A percentile compares a stretch with the other conserved stretches of the same genome.
Conservation (phyloP, 257 asterid species). For the Avicennia marina region DNA sequence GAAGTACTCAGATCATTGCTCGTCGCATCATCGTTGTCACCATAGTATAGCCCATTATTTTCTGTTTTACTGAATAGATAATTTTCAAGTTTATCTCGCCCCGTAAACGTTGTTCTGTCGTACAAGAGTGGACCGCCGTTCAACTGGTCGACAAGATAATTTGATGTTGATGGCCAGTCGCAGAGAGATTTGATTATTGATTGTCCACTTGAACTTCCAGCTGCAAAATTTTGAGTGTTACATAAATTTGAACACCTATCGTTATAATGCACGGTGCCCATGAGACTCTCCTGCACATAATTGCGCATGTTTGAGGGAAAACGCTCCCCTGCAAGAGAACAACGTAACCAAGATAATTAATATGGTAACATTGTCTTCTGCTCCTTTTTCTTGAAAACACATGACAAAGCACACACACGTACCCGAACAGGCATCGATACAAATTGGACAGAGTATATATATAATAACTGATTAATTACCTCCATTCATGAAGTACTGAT, state of each 20-base stretch:
- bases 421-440: neutral
- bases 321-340: neutral
- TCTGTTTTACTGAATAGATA: neutral
- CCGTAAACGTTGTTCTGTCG: too few relatives aligned
- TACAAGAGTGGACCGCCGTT: too few relatives aligned
- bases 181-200: neutral
- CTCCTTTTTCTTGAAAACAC: neutral
- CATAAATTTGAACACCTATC: neutral
- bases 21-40: neutral
- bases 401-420: neutral
- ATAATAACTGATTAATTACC: slow-evolving; percentile 1
- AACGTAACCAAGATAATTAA: slow-evolving; percentile 7
- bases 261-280: neutral
- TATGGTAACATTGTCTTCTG: neutral
- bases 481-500: neutral
- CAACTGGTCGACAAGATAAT: neutral
- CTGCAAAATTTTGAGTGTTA: neutral
- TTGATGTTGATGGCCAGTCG: neutral
- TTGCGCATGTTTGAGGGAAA: neutral
- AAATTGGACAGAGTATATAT: neutral
- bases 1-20: too few relatives aligned
- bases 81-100: neutral
- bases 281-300: neutral
- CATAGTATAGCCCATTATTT: neutral
- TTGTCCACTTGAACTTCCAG: neutral